Evolutionary conservation across 257 asterid genomes (phyloP), one percentile per base, ranked within the genome.

Genomic region (Phtheirospermum japonicum): DNA sequence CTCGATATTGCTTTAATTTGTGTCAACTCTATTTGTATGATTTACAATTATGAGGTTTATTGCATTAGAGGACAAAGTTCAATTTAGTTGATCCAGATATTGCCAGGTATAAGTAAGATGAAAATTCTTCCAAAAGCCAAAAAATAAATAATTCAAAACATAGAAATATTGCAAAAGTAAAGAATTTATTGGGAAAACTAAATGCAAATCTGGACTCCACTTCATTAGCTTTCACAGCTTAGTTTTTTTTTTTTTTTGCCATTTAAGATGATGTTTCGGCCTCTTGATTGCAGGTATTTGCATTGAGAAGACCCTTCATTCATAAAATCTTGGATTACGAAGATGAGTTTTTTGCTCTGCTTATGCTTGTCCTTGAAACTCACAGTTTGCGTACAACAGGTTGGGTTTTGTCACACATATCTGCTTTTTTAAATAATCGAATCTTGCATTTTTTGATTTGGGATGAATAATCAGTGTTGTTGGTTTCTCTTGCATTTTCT

Each of bases 381-480:
- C 99, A 89, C 77, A 93, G 97, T 72, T 77, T 93, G 76, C 86
- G 97, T 16, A 89, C 92, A 9, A 85, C 96, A 52, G 94, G 96
- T 87, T 66, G 64, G 61, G 55, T 33, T 61, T 45, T 61, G 2
- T n/a, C 58, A 45, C 57, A 17, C 46, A 7, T 32, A 2, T 37
- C 17, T 39, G 56, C 51, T 31, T 34, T 32, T 31, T 34, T 23
- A 40, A 26, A 28, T 36, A 39, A 61, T 57, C 63, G 11, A 65
- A 23, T 36, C 39, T 55, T 72, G 10, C 63, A 48, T 46, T 37
- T 42, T 40, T 39, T 50, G 40, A 59, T 37, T 70, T 67, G 55
- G 16, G 34, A 60, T 46, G 63, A 67, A 46, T 12, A 67, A 46
- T 12, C 23, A 17, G 42, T 19, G 34, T 64, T 61, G 19, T 49